Base-by-base conservation (phyloP, 176 grass and related monocot genomes). In the Musa beccarii region DNA sequence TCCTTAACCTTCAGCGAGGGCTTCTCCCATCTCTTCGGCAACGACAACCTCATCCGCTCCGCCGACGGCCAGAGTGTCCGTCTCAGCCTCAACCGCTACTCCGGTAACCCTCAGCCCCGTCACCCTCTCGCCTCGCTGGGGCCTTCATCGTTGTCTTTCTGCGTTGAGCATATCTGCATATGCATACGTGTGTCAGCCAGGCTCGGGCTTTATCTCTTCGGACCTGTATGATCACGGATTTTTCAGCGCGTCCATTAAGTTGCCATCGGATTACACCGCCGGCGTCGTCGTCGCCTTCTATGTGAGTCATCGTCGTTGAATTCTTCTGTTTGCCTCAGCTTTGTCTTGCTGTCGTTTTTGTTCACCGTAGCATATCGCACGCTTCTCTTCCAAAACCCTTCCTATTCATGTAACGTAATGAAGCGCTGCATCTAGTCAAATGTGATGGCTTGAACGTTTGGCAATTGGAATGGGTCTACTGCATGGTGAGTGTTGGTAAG, bases 1-100 rank as follows among this genome's bases (percentile, higher is more conserved):
- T 51, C 74, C 59, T 5, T 64, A 3, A 59, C 54, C 59, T 76
- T 76, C 74, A 29, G 19, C 29, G 74, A 76, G n/a, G 74, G 74
- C 3, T 76, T 62, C 19, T 22, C 57, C 19, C 74, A 76, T 49
- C 74, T 76, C 9, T 76, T 76, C 57, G 74, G 74, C 55, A 51
- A 76, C 57, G 74, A 63, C 57, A 76, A 76, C 59, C 59, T 76
- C 57, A n/a, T 76, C 74, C 59, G 59, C 26, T 63, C 59, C 34
- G 11, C 74, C 34, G 74, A 64, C n/a, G 74, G 55, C 59, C 56
- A 59, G 19, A 64, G 57, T 59, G 74, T 24, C n/a, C 59, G 74
- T 12, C 74, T 76, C 28, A n/a, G 17, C 34, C 74, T 76, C 59
- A 76, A 76, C 43, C 74, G 74, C 19, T 76, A 76, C 56, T 76